phyloP scores from a whole-genome alignment of 2,329 filamentous ascomycete genomes.

The Botrytis pseudocinerea region DNA sequence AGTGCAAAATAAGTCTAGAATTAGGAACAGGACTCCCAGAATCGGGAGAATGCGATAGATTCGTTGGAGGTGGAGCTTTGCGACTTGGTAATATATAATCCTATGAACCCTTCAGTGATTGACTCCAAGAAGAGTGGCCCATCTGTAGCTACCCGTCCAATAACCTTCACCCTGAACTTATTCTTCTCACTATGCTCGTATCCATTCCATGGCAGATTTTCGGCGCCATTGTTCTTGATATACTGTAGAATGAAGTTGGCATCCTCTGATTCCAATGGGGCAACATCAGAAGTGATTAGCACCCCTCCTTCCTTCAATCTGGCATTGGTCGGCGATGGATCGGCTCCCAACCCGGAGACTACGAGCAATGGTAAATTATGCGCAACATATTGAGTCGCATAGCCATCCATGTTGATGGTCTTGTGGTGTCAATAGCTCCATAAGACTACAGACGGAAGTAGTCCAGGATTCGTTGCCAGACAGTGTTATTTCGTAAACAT shows the following conservation, averaged over 20 bases:
- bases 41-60: slow-evolving; percentile 41
- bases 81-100: slow-evolving; percentile 56
- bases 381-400: slow-evolving; percentile 75
- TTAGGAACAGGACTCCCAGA: slow-evolving; percentile 45
- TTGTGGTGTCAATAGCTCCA: slow-evolving; percentile 33
- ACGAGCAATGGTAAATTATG: slow-evolving; percentile 86
- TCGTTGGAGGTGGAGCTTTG: slow-evolving; percentile 51
- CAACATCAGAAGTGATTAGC: slow-evolving; percentile 69
- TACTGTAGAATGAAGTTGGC: slow-evolving; percentile 65
- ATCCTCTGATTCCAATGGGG: slow-evolving; percentile 63
- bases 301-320: slow-evolving; percentile 45
- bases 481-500: slow-evolving; percentile 18
- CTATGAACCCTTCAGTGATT: slow-evolving; percentile 45
- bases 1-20: slow-evolving; percentile 68
- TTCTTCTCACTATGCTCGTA: slow-evolving; percentile 50
- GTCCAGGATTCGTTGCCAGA: slow-evolving; percentile 3
- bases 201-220: slow-evolving; percentile 65
- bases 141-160: slow-evolving; percentile 71
- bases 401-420: slow-evolving; percentile 67
- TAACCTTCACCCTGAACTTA: slow-evolving; percentile 68
- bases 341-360: slow-evolving; percentile 69
- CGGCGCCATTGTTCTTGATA: slow-evolving; percentile 66
- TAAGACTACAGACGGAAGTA: slow-evolving; percentile 29
- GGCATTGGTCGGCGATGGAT: slow-evolving; percentile 42
- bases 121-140: slow-evolving; percentile 29